Evolutionary conservation across 768 basidiomycete species (phyloP), one percentile per base, ranked within the genome.

Genomic region (Sarcodon sp.): DNA sequence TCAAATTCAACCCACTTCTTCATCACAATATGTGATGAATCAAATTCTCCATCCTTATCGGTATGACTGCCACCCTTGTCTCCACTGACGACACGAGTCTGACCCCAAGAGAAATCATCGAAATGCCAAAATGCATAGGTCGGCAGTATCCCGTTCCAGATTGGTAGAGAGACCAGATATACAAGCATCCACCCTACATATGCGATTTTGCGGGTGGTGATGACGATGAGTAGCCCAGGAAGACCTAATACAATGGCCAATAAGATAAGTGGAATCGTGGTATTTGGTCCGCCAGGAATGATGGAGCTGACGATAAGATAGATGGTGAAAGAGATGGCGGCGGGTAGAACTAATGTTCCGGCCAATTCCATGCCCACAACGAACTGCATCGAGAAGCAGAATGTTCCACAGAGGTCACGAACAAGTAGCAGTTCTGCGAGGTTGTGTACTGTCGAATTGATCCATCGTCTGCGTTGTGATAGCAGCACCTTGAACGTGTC

Each of bases 321-420:
- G 46, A 94, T 64, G 1, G 96, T 98, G 73, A 99, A 98, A 35
- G 88, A 79, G 68, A 98, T 98, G 53, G 96, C 94, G 36, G 93
- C 96, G 16, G 96, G 96, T 18, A 98, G 72, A 31, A 98, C 94
- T 53, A 99, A 75, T 3, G 96, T 98, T 61, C 94, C 94, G 51
- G 87, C 80, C 53, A 99, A 72, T 62, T 99, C 96, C 93, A 99
- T 99, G 62, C 86, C 92, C 34, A 94, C 90, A 55, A 97, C 91
- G 60, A 97, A 97, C 70, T 96, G 93, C 94, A 97, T 97, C 9
- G 90, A 93, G 78, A 99, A 98, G 71, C 96, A 99, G 82, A 98
- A 99, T 3, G 93, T 97, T 43, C 96, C 96, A 56, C 94, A 99
- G n/a, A 98, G 79, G 64, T 99, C 96, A 18, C 93, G 81, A 21